These are phyloP conservation scores for Hypoxylon rickii DNA, from an alignment of 495 filamentous ascomycete species.

Conservation along the genomic window DNA sequence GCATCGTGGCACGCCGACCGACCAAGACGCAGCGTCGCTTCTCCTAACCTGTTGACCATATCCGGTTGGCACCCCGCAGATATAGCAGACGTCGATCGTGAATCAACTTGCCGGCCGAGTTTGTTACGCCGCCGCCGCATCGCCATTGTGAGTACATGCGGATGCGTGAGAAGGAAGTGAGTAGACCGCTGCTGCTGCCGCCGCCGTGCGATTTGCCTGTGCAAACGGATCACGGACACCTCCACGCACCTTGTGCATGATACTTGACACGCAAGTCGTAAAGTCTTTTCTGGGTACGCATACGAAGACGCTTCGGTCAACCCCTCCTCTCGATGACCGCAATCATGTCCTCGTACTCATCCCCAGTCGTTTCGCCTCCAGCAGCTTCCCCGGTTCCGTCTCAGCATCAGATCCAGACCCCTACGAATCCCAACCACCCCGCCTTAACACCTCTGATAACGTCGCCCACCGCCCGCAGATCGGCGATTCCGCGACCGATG, in stretches of 20 bases:
- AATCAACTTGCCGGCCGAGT: conserved; percentile 40
- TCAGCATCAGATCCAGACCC: conserved; percentile 44
- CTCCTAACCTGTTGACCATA: too few species aligned
- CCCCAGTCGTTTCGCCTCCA: conserved; percentile 58
- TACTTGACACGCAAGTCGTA: conserved; percentile 1
- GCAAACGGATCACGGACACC: conserved; percentile 14
- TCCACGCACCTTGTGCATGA: conserved; percentile 11
- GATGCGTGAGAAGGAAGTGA: neutral
- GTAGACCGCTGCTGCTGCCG: neutral
- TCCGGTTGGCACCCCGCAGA: too few species aligned
- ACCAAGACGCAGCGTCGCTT: neutral
- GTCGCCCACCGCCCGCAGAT: conserved; percentile 57
- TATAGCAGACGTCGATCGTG: conserved; percentile 12
- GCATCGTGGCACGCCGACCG: neutral
- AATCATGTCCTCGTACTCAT: conserved; percentile 61
- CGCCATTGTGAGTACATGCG: conserved; percentile 3
- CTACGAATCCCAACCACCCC: conserved; percentile 60
- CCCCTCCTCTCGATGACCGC: conserved; percentile 50
- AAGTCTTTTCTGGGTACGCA: conserved; percentile 39
- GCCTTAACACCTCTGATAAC: conserved; percentile 69
- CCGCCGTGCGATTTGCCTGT: conserved; percentile 3
- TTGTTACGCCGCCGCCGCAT: conserved; percentile 29
- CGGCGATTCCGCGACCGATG: conserved; percentile 65
- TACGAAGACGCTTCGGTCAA: conserved; percentile 29
- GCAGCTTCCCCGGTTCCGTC: conserved; percentile 53